A percentile compares a stretch with the other conserved stretches of the same genome.
phyloP scores from a whole-genome alignment of 2,329 filamentous ascomycete genomes.

The Harringtonia aguacate region DNA sequence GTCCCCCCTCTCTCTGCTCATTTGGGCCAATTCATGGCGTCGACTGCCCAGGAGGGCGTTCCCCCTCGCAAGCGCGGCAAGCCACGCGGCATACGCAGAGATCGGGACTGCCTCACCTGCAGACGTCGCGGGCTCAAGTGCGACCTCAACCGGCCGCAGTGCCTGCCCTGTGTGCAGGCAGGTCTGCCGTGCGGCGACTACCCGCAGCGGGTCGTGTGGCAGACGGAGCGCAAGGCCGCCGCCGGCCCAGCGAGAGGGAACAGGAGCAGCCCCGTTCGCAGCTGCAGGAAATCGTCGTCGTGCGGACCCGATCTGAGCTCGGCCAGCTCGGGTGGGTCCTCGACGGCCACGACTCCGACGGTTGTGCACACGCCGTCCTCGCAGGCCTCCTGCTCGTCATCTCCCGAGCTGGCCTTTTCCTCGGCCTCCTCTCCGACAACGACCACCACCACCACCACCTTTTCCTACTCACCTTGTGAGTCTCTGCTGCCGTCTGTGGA shows the following conservation, averaged over 20 bases:
- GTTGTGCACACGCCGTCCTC: no score
- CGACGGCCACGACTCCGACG: no score
- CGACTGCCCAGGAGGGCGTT: not conserved
- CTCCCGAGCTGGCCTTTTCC: no score
- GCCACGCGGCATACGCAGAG: slow-evolving; percentile 10
- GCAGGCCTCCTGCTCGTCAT: no score
- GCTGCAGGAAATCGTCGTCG: not conserved
- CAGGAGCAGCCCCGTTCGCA: not conserved
- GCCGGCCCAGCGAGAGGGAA: not conserved
- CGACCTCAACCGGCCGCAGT: slow-evolving; percentile 13
- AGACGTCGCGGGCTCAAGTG: slow-evolving; percentile 11
- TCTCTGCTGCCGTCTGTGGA: not conserved
- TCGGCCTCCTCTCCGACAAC: no score
- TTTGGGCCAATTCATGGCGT: not conserved
- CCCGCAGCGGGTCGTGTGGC: slow-evolving; percentile 21
- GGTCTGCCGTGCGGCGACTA: slow-evolving; percentile 20
- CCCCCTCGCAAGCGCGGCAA: slow-evolving; percentile 6
- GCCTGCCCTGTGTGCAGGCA: slow-evolving; percentile 14
- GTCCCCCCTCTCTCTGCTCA: no score
- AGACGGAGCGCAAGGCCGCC: slow-evolving; percentile 4
- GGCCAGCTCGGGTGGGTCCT: no score
- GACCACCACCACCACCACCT: no score
- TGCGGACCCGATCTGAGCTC: no score
- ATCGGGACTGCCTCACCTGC: slow-evolving; percentile 12
- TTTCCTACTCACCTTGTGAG: no score